These are phyloP conservation scores for Naganishia sp. DNA, from an alignment of 1,284 basidiomycete species.

Conservation along the genomic window DNA sequence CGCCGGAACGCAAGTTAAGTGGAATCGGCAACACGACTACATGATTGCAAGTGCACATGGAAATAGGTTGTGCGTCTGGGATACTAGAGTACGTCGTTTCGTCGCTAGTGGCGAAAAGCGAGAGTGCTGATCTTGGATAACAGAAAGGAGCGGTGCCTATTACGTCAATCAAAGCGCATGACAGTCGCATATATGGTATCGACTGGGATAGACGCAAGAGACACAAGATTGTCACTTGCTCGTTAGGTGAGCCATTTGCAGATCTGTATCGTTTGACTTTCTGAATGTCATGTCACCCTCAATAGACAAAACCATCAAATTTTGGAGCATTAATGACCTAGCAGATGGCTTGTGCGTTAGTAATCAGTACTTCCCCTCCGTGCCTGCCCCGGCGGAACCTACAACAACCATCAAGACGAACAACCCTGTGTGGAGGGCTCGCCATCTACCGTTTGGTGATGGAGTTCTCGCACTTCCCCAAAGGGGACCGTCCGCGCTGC, in stretches of 20 bases:
- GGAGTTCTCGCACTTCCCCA: constrained; percentile 90
- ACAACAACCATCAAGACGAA: constrained; percentile 67
- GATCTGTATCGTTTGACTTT: neutral
- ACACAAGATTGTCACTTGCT: constrained; percentile 86
- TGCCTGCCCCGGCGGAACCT: constrained; percentile 54
- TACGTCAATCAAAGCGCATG: constrained; percentile 73
- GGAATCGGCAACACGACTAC: constrained; percentile 83
- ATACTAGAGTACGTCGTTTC: constrained; percentile 64
- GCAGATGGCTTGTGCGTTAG: constrained; percentile 31
- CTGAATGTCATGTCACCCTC: neutral
- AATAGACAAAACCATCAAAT: constrained; percentile 82
- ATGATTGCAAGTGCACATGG: constrained; percentile 83
- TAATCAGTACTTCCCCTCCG: constrained; percentile 38
- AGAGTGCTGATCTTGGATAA: neutral
- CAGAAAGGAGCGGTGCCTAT: constrained; percentile 88
- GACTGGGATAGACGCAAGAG: constrained; percentile 79
- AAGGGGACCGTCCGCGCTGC: constrained; percentile 76
- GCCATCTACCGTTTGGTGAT: constrained; percentile 86
- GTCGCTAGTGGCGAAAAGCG: neutral
- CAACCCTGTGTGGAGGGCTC: constrained; percentile 92
- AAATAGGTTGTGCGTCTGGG: constrained; percentile 78
- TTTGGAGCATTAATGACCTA: constrained; percentile 63
- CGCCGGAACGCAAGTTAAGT: constrained; percentile 81
- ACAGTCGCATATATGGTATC: constrained; percentile 88
- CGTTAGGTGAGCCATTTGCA: constrained; percentile 57